Evolutionary conservation across 1,284 basidiomycete species (phyloP).

Genomic region (Cryptococcus sp.): DNA sequence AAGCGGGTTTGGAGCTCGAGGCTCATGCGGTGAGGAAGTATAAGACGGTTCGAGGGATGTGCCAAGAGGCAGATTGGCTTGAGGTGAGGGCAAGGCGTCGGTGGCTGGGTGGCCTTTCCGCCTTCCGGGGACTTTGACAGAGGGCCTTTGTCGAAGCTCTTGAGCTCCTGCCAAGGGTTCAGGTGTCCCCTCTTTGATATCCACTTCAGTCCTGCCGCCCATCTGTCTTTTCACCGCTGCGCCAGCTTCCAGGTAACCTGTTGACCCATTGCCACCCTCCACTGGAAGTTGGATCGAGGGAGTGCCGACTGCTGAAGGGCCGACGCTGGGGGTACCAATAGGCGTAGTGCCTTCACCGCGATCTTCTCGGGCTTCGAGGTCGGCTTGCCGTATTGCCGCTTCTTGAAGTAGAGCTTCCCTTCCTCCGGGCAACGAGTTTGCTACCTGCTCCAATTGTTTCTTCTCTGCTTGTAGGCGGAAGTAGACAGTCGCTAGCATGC

Average conservation of each 20-base stretch:
- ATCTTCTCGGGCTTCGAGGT: slow-evolving; percentile 43
- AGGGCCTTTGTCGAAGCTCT: slow-evolving; percentile 10
- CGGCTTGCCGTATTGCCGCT: slow-evolving; percentile 33
- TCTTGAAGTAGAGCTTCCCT: slow-evolving; percentile 38
- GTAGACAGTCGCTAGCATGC: slow-evolving; percentile 68
- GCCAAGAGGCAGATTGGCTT: slow-evolving; percentile 42
- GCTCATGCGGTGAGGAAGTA: slow-evolving; percentile 50
- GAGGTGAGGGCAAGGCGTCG: slow-evolving; percentile 38
- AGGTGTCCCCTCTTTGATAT: slow-evolving; percentile 13
- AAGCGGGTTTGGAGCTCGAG: slow-evolving; percentile 59
- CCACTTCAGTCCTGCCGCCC: slow-evolving; percentile 3
- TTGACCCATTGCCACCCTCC: not conserved
- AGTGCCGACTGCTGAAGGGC: slow-evolving; percentile 59
- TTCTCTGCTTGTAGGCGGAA: slow-evolving; percentile 42
- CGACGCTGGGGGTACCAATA: slow-evolving; percentile 50
- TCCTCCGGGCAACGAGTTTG: slow-evolving; percentile 43
- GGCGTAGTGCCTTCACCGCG: slow-evolving; percentile 37
- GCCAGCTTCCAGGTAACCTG: slow-evolving; percentile 17
- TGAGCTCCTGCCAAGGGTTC: slow-evolving; percentile 8
- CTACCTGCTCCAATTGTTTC: slow-evolving; percentile 33
- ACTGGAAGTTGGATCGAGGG: slow-evolving; percentile 18
- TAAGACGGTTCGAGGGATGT: slow-evolving; percentile 51
- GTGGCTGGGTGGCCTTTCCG: slow-evolving; percentile 24
- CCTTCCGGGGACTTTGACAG: slow-evolving; percentile 3
- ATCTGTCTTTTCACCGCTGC: slow-evolving; percentile 13